phyloP scores from a whole-genome alignment of 495 filamentous ascomycete genomes.

The Achaetomiella virescens region DNA sequence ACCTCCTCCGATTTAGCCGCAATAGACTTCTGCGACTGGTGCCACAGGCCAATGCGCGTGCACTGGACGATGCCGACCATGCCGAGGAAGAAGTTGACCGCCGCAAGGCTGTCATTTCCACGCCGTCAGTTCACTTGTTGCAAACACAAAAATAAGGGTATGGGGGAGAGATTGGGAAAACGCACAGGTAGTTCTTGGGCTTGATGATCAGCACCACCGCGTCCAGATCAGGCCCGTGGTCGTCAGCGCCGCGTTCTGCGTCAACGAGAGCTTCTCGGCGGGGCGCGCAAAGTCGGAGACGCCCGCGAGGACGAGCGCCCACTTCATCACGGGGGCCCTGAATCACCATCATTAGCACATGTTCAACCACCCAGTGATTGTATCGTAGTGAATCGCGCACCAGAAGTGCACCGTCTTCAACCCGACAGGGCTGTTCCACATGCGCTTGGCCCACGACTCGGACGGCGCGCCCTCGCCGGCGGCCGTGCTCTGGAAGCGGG shows the following conservation, averaged over 20 bases:
- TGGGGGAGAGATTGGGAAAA: conserved; percentile 5
- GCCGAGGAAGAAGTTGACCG: conserved; percentile 97
- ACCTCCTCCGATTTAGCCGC: conserved; percentile 42
- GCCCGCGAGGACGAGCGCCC: conserved; percentile 86
- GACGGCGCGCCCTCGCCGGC: conserved; percentile 40
- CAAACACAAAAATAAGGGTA: conserved; percentile 5
- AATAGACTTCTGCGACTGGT: conserved; percentile 50
- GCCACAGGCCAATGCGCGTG: conserved; percentile 65
- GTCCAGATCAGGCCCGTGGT: conserved; percentile 96
- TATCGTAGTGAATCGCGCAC: conserved; percentile 29
- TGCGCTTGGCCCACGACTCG: conserved; percentile 57
- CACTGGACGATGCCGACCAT: conserved; percentile 79
- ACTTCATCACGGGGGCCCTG: conserved; percentile 98
- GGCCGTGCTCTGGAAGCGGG: conserved; percentile 62
- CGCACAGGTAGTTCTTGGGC: conserved; percentile 82
- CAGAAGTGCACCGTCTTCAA: conserved; percentile 98
- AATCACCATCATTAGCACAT: background rate
- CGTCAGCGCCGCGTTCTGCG: conserved; percentile 82
- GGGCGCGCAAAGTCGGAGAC: conserved; percentile 87
- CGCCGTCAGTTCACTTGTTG: background rate
- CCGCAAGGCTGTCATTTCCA: conserved; percentile 59
- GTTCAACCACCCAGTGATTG: background rate
- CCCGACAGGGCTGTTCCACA: conserved; percentile 83
- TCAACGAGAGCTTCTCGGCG: conserved; percentile 84
- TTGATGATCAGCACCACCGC: conserved; percentile 96